Evolutionary conservation across 169 alveolate genomes (phyloP), one percentile per base, ranked within the genome.

Genomic region (Plasmodium gonderi): DNA sequence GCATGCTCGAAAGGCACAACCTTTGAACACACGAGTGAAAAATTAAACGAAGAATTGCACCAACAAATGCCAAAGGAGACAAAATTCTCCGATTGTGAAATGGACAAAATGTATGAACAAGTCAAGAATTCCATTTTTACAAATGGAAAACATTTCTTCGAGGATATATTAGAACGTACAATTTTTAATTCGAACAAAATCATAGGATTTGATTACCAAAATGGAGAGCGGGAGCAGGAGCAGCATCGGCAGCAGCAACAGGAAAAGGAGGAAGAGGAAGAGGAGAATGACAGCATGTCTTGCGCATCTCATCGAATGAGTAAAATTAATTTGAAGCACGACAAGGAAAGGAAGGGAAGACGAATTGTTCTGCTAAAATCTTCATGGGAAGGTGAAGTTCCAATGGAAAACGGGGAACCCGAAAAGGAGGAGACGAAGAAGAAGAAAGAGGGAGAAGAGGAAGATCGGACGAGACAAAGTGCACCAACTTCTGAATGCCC

Each of bases 241-340:
- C n/a, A n/a, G n/a, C n/a, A n/a, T n/a, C n/a, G n/a, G n/a, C n/a
- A n/a, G n/a, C n/a, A n/a, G n/a, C n/a, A n/a, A n/a, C n/a, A n/a
- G n/a, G 31, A n/a, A 31, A 5, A 54, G 7, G 33, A 12, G 6
- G 8, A n/a, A 31, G 4, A 54, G 69, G 5, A 0, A 54, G 69
- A 9, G 0, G 33, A 54, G 72, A 60, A 17, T 1, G 69, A 75
- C 20, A 14, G 23, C 3, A 76, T 60, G 36, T 31, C 60, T 38
- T 20, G 14, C 68, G 92, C 92, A 9, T 60, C 92, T 17, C 80
- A 74, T 44, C 77, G 79, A 78, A 85, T 85, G 92, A 85, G 47
- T 45, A 76, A 85, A 75, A 85, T 85, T 85, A 85, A 85, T 78
- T 44, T 36, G 44, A 85, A 85, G 36, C 40, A 75, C 67, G 44